Evolutionary conservation across 2,329 filamentous ascomycete genomes (phyloP).

Genomic region (Colletotrichum neosansevieriae): DNA sequence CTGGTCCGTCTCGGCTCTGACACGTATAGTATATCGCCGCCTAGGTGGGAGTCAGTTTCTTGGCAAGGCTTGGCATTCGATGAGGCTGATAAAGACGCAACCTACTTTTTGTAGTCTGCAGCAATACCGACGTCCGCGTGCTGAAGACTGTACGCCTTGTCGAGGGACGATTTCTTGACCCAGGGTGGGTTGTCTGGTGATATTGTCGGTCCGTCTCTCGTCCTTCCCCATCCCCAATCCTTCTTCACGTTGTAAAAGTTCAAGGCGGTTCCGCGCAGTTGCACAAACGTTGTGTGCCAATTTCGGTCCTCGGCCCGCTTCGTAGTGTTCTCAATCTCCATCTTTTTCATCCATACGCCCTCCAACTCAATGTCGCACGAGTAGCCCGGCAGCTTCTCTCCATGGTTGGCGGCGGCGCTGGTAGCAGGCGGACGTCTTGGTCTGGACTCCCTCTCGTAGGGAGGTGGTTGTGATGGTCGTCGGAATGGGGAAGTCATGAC

Average conservation of each 20-base stretch:
- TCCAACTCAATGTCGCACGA: conserved; percentile 67
- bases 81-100: conserved; percentile 42
- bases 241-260: conserved; percentile 74
- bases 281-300: conserved; percentile 73
- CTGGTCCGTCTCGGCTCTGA: conserved; percentile 80
- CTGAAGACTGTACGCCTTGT: conserved; percentile 78
- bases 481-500: conserved; percentile 60
- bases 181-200: conserved; percentile 64
- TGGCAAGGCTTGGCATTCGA: conserved; percentile 34
- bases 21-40: conserved; percentile 75
- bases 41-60: conserved; percentile 48
- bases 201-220: conserved; percentile 59
- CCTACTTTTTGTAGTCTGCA: conserved; percentile 77
- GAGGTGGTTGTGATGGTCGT: conserved; percentile 61
- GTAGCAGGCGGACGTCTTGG: conserved; percentile 44
- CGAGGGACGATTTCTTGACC: conserved; percentile 65
- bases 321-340: conserved; percentile 75
- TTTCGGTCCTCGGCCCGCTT: conserved; percentile 71
- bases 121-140: conserved; percentile 82
- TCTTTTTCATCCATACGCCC: conserved; percentile 71
- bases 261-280: conserved; percentile 76
- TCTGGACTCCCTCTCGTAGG: conserved; percentile 53
- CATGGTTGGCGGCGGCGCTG: conserved; percentile 36
- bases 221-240: conserved; percentile 63
- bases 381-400: conserved; percentile 66